phyloP scores from a whole-genome alignment of 2,329 filamentous ascomycete genomes.

The Pseudocercospora pini-densiflorae region DNA sequence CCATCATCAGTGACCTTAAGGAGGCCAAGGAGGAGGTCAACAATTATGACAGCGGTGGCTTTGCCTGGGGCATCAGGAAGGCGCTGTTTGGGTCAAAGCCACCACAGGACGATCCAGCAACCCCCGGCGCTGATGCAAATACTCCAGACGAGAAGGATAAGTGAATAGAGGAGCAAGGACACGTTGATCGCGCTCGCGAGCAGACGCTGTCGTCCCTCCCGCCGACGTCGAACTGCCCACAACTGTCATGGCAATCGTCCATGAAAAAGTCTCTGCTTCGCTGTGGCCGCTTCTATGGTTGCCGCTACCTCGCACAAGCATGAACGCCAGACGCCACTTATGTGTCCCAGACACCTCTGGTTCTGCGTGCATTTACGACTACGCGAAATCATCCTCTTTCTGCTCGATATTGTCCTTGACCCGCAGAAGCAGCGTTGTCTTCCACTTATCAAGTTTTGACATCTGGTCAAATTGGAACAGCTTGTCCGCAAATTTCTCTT shows the following conservation, averaged over 20 bases:
- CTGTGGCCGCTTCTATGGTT: neutral
- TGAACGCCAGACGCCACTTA: neutral
- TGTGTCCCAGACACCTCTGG: neutral
- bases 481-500: constrained; percentile 83
- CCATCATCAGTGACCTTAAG: constrained; percentile 33
- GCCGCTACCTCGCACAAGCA: constrained; percentile 1
- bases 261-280: constrained; percentile 9
- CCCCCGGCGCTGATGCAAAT: neutral
- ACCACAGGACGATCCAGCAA: neutral
- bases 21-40: constrained; percentile 31
- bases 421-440: constrained; percentile 81
- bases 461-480: constrained; percentile 89
- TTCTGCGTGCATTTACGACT: neutral
- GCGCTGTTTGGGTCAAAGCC: constrained; percentile 19
- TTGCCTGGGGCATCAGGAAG: constrained; percentile 35
- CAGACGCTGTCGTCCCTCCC: neutral
- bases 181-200: neutral
- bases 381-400: constrained; percentile 71
- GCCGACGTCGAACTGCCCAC: neutral
- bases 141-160: neutral
- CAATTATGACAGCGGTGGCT: constrained; percentile 23
- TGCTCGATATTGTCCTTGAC: constrained; percentile 84
- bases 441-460: constrained; percentile 96
- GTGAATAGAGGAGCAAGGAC: neutral
- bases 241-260: neutral